These are phyloP conservation scores for Malassezia psittaci DNA, from an alignment of 1,284 basidiomycete species.

Conservation along the genomic window DNA sequence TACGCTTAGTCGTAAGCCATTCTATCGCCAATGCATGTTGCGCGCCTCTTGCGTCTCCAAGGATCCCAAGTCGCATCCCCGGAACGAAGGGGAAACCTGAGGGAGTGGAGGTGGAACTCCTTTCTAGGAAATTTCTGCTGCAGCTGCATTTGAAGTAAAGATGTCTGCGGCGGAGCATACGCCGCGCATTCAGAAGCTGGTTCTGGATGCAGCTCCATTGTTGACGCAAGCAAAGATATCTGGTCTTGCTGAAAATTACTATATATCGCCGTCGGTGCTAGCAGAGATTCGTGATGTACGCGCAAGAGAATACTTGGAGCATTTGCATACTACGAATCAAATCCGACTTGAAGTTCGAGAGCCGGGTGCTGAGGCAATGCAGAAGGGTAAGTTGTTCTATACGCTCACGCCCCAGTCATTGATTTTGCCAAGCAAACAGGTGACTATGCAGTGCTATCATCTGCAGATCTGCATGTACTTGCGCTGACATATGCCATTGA, in stretches of 20 bases:
- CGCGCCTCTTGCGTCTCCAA: neutral
- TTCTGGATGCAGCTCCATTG: constrained; percentile 44
- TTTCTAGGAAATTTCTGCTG: too few relatives aligned
- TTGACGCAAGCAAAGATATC: constrained; percentile 35
- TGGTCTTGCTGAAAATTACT: constrained; percentile 38
- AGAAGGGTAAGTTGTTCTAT: neutral
- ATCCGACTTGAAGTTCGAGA: constrained; percentile 36
- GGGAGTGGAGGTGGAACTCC: neutral
- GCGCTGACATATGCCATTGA: constrained; percentile 76
- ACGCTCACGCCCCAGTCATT: constrained; percentile 56
- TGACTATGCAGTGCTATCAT: constrained; percentile 84
- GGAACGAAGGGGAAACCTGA: too few relatives aligned
- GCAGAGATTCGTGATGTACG: constrained; percentile 42
- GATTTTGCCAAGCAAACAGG: constrained; percentile 90
- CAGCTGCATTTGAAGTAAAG: constrained; percentile 2
- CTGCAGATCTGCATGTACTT: constrained; percentile 79
- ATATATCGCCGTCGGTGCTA: constrained; percentile 36
- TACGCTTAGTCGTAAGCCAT: too few relatives aligned
- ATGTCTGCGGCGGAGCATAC: neutral
- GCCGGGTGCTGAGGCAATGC: constrained; percentile 33
- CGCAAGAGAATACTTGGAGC: constrained; percentile 38
- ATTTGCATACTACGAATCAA: constrained; percentile 27
- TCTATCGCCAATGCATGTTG: neutral
- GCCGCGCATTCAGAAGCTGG: constrained; percentile 34
- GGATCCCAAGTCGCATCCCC: too few relatives aligned